phyloP scores from a whole-genome alignment of 306 rosid genomes.

The Corylus avellana region DNA sequence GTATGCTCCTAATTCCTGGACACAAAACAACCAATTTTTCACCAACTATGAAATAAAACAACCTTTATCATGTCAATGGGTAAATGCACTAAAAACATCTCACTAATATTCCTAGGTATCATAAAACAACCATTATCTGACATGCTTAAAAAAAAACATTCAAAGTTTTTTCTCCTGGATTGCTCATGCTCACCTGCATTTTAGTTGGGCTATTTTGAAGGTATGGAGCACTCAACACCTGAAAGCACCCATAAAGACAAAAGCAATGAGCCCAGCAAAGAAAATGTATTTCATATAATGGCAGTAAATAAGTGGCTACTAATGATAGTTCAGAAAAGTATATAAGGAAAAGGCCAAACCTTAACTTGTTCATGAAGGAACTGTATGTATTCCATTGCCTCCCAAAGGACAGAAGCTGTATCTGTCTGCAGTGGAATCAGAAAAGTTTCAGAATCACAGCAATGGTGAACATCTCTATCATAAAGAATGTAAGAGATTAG shows the following conservation, averaged over 20 bases:
- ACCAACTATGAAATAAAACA: background rate
- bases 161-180: background rate
- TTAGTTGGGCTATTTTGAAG: conserved; percentile 55
- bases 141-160: too few relatives aligned
- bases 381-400: conserved; percentile 88
- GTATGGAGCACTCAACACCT: conserved; percentile 97
- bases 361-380: conserved; percentile 98
- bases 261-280: conserved; percentile 21
- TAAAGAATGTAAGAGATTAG: conserved; percentile 1
- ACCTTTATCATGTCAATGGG: background rate
- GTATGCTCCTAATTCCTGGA: conserved; percentile 66
- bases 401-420: conserved; percentile 90
- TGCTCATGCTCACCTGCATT: conserved; percentile 63
- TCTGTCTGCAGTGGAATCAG: conserved; percentile 73
- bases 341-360: conserved; percentile 59
- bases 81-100: too few relatives aligned
- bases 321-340: conserved; percentile 14
- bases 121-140: too few relatives aligned
- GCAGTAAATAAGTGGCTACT: conserved; percentile 5
- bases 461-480: conserved; percentile 12
- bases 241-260: conserved; percentile 27
- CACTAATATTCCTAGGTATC: too few relatives aligned
- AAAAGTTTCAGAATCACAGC: conserved; percentile 19
- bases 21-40: conserved; percentile 7
- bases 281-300: conserved; percentile 21